Base-by-base conservation (phyloP, 768 basidiomycete genomes). In the Melanogaster broomeanus region DNA sequence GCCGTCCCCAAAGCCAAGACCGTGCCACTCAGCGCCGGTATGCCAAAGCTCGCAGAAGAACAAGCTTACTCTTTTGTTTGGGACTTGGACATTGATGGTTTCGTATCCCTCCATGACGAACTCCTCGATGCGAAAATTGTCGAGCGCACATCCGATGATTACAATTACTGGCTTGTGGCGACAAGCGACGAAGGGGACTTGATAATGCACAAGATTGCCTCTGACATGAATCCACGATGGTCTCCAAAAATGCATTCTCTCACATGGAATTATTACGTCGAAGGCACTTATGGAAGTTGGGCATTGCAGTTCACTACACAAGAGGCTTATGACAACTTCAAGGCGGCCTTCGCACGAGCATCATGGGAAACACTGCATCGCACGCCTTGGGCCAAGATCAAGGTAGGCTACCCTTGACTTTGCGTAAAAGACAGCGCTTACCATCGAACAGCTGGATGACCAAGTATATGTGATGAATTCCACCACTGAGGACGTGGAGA, bases 341-440 rank as follows among this genome's bases (percentile, higher is more conserved):
- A 85, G 58, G 70, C 73, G 28, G 74, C 75, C 2, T 91, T 93
- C 61, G 83, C 83, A 2, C 79, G 77, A 54, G 83, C 81, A 43
- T 63, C 88, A 58, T 99, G 93, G 88, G 91, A 98, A 71, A 79
- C 78, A 6, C 70, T 87, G 46, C 87, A 96, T 65, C 78, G 81
- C 49, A 72, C 77, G 16, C 74, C 83, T 6, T 98, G 90, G 85
- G 75, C 73, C 25, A 97, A 95, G 69, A 79, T 84, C 41, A 93
- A 93, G 81, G 90, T 86, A 49, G 21, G 74, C 49, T 35, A 19
- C 22, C 28, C 18, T 48, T 42, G 31, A 18, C 35, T 25, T 31
- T 15, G 15, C 12, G 18, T 43, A 18, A 48, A 19, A 18, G 24
- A n/a, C 19, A 42, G 6, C 19, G 52, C 30, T 45, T n/a, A 60